Evolutionary conservation across 352 stramenopile genomes (phyloP).

Genomic region (Phytophthora podocarpi): DNA sequence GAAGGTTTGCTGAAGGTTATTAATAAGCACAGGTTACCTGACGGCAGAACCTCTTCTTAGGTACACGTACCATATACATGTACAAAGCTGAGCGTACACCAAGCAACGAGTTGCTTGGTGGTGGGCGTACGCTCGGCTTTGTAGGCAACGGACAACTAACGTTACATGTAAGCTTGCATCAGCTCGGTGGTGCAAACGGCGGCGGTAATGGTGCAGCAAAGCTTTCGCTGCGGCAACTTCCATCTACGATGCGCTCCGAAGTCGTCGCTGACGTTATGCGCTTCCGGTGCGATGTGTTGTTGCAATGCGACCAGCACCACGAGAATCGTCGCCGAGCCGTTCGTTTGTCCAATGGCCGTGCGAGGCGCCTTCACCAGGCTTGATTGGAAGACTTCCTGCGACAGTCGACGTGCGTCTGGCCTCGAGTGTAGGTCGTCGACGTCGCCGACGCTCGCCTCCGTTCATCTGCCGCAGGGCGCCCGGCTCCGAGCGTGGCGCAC

Average conservation of each 20-base stretch:
- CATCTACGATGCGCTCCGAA: no score
- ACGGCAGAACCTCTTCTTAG: no score
- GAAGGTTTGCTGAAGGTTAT: no score
- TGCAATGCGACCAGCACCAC: constrained; percentile 1
- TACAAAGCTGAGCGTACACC: no score
- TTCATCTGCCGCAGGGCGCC: constrained; percentile 11
- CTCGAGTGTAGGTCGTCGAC: constrained; percentile 20
- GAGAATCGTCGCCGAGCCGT: constrained; percentile 12
- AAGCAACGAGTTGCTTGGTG: no score
- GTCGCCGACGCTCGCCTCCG: constrained; percentile 14
- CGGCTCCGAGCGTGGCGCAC: constrained; percentile 21
- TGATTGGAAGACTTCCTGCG: constrained; percentile 25
- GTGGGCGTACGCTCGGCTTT: no score
- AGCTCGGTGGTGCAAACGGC: no score
- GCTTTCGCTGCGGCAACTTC: background rate
- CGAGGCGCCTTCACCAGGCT: background rate
- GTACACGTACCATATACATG: no score
- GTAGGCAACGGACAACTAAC: no score
- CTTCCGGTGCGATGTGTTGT: constrained; percentile 10
- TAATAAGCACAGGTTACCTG: no score
- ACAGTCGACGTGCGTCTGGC: constrained; percentile 18
- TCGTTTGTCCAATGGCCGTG: background rate
- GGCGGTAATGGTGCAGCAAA: background rate
- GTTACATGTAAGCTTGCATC: no score
- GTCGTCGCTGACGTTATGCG: constrained; percentile 8